These are phyloP conservation scores for Croton setiger DNA, from an alignment of 441 rosid genomes.

Conservation along the genomic window DNA sequence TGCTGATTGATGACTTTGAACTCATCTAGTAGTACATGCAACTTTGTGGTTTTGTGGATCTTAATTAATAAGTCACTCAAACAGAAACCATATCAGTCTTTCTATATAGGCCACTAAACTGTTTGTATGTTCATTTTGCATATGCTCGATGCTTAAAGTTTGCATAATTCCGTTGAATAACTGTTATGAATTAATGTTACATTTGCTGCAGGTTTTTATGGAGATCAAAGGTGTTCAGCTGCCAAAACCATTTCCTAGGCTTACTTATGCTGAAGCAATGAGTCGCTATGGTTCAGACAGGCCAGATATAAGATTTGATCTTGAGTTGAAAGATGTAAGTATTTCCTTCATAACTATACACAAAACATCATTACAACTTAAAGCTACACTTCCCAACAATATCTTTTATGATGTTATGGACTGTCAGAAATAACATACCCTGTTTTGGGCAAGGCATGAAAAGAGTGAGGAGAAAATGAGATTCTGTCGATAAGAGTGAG, in stretches of 20 bases:
- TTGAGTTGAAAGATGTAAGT: constrained; percentile 85
- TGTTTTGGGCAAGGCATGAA: too few relatives aligned
- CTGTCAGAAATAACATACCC: not conserved
- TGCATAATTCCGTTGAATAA: constrained; percentile 1
- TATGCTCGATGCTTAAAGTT: not conserved
- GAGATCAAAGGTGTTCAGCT: constrained; percentile 80
- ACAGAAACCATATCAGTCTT: not conserved
- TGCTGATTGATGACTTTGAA: constrained; percentile 1
- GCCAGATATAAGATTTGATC: constrained; percentile 90
- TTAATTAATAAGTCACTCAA: not conserved
- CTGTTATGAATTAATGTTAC: constrained; percentile 12
- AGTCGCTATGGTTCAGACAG: constrained; percentile 87
- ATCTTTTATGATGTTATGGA: not conserved
- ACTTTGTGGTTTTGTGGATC: not conserved
- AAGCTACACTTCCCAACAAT: not conserved
- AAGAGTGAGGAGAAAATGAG: too few relatives aligned
- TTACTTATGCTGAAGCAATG: constrained; percentile 90
- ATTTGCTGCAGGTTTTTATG: constrained; percentile 59
- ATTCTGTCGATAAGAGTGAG: too few relatives aligned
- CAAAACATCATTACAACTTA: not conserved
- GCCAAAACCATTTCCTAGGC: constrained; percentile 85
- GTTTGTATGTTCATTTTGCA: constrained; percentile 19
- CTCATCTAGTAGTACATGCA: not conserved
- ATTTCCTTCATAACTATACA: constrained; percentile 18
- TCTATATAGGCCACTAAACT: too few relatives aligned